Percentiles rank a stretch among this genome's conserved stretches.
phyloP scores from a whole-genome alignment of 2,329 filamentous ascomycete species.

The Sclerotinia glacialis region DNA sequence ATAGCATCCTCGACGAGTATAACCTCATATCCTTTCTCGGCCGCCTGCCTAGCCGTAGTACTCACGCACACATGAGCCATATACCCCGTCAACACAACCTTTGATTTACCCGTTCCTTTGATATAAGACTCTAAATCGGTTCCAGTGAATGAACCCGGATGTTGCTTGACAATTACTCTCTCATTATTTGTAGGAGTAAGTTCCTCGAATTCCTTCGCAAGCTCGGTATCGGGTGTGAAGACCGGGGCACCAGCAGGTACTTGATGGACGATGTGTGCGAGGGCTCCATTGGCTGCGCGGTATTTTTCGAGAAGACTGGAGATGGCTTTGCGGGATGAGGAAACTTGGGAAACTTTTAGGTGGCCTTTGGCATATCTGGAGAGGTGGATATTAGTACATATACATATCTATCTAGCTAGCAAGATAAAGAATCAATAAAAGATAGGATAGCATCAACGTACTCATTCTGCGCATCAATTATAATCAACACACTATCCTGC shows the following conservation, averaged over 20 bases:
- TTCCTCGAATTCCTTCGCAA: conserved; percentile 61
- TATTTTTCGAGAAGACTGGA: conserved; percentile 57
- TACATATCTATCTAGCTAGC: background rate
- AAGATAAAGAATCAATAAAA: too few relatives aligned
- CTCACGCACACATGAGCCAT: conserved; percentile 66
- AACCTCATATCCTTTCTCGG: conserved; percentile 62
- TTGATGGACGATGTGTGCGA: conserved; percentile 62
- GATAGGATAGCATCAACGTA: conserved; percentile 42
- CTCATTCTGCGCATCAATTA: conserved; percentile 71
- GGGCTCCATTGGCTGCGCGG: conserved; percentile 48
- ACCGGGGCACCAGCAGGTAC: conserved; percentile 61
- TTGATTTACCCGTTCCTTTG: conserved; percentile 50
- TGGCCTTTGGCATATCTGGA: conserved; percentile 50
- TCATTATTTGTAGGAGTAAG: conserved; percentile 53
- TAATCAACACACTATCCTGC: conserved; percentile 59
- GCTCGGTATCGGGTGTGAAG: conserved; percentile 59
- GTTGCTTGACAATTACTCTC: conserved; percentile 56
- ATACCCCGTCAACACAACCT: conserved; percentile 59
- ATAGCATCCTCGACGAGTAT: conserved; percentile 60
- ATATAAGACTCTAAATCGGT: conserved; percentile 58
- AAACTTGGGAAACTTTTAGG: conserved; percentile 54
- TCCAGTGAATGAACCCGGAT: conserved; percentile 58
- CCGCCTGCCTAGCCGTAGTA: conserved; percentile 60
- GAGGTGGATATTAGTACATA: background rate
- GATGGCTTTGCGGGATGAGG: conserved; percentile 55